Base-by-base conservation (phyloP, 2,329 filamentous ascomycete species). In the Lizonia empirigonia region DNA sequence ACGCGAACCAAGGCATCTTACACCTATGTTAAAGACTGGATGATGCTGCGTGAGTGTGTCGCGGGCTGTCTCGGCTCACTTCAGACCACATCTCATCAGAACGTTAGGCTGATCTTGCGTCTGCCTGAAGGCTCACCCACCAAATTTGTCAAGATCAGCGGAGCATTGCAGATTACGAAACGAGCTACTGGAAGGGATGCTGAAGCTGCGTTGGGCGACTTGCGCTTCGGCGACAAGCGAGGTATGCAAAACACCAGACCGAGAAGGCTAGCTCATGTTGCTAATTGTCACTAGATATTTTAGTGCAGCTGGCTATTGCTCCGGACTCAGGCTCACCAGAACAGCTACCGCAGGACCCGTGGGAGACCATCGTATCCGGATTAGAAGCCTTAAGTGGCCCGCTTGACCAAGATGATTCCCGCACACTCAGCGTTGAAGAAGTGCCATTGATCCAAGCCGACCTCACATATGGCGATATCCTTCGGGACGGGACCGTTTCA, bases 11-110 rank as follows among this genome's bases (percentile, higher is more conserved):
- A 97, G 77, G 94, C 92, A 4, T 95, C 91, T 1, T 99, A 97
- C 69, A 95, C 91, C 1, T 99, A 97, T 67, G 92, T 99, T 62
- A 99, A 97, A 76, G 94, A 99, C 73, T 99, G 94, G 94, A 97
- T 97, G 93, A 99, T 97, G 93, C 82, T 99, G 27, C 88, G 94
- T 22, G 94, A 99, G 73, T 97, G 94, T 71, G 82, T 97, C 35
- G 94, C 92, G 19, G 94, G 94, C 34, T 97, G 93, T 67, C 79
- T 99, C 22, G 94, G 94, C 37, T 87, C 91, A 12, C 83, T 97
- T 70, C 94, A 99, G 74, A 91, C 90, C 2, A 87, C 91, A 22
- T 97, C 94, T n/a, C 94, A 99, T 71, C 94, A 97, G 72, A 97
- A 97, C 68, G 94, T 95, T 50, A 97, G 96, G 78, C 82, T 99